Conservation (phyloP, 1,284 basidiomycete species). For the Ustilago tritici region DNA sequence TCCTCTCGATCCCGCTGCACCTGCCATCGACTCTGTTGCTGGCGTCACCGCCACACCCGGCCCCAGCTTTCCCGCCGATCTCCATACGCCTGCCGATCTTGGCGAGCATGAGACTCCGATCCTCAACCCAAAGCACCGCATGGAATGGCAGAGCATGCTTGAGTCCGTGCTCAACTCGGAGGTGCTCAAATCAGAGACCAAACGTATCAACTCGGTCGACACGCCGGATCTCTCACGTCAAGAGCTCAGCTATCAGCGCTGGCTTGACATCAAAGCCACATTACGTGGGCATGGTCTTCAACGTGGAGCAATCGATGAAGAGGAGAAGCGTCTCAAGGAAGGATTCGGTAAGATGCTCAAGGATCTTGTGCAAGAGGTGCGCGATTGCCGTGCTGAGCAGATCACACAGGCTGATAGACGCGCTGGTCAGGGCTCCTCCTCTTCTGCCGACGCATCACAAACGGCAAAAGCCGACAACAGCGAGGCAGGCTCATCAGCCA, state of each 20-base stretch:
- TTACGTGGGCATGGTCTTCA: constrained; percentile 74
- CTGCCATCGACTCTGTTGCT: constrained; percentile 12
- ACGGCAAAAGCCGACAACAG: background rate
- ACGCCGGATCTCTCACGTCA: constrained; percentile 57
- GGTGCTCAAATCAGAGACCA: constrained; percentile 68
- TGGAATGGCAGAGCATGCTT: constrained; percentile 70
- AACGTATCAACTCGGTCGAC: constrained; percentile 70
- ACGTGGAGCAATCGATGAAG: constrained; percentile 80
- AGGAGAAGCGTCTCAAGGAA: constrained; percentile 84
- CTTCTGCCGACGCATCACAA: constrained; percentile 70
- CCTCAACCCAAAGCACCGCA: constrained; percentile 57
- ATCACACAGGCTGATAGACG: constrained; percentile 63
- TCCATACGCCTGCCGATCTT: constrained; percentile 35
- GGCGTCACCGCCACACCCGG: constrained; percentile 36
- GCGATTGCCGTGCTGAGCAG: constrained; percentile 76
- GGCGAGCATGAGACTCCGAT: constrained; percentile 50
- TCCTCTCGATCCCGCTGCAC: constrained; percentile 18
- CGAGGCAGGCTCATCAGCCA: constrained; percentile 8
- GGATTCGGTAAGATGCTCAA: constrained; percentile 84
- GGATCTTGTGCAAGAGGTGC: constrained; percentile 83
- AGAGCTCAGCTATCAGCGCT: constrained; percentile 74
- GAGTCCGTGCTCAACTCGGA: constrained; percentile 66
- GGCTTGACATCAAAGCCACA: constrained; percentile 90
- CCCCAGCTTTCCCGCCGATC: constrained; percentile 44
- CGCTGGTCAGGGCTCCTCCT: constrained; percentile 1